Evolutionary conservation across 345 rosid genomes (phyloP).

Genomic region (Acer negundo): DNA sequence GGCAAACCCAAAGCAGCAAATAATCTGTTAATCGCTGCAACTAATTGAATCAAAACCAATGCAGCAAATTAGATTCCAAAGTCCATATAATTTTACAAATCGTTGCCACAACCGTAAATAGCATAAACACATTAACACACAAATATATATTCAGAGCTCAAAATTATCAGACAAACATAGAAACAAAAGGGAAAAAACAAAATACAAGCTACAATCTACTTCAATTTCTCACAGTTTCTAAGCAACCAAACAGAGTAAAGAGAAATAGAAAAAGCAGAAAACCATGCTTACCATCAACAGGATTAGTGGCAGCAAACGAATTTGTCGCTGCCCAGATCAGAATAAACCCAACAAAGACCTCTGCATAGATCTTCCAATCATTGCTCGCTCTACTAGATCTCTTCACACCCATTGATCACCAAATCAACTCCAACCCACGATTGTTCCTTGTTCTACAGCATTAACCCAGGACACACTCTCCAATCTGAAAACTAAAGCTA

Average conservation of each 20-base stretch:
- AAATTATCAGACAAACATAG: too few species aligned
- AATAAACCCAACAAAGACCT: slow-evolving; percentile 45
- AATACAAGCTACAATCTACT: not conserved
- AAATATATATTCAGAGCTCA: too few species aligned
- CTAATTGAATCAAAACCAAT: slow-evolving; percentile 52
- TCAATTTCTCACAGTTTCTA: slow-evolving; percentile 3
- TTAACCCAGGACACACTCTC: slow-evolving; percentile 31
- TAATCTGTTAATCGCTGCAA: slow-evolving; percentile 79
- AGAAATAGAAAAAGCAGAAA: not conserved
- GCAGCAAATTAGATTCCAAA: slow-evolving; percentile 35
- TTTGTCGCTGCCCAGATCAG: slow-evolving; percentile 56
- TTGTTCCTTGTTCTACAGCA: slow-evolving; percentile 26
- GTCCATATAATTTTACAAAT: slow-evolving; percentile 7
- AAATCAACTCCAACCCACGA: slow-evolving; percentile 27
- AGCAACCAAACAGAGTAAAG: not conserved
- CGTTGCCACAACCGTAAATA: too few species aligned
- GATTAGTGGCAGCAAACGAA: slow-evolving; percentile 66
- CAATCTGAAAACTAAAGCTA: slow-evolving; percentile 41
- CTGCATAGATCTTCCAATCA: slow-evolving; percentile 51
- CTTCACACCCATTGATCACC: slow-evolving; percentile 50
- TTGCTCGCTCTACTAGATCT: slow-evolving; percentile 48
- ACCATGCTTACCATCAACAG: slow-evolving; percentile 63
- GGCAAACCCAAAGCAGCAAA: slow-evolving; percentile 77
- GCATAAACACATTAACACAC: too few species aligned
- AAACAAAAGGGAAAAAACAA: not conserved